Evolutionary conservation across 2,329 filamentous ascomycete genomes (phyloP).

Genomic region (Aplosporella prunicola): DNA sequence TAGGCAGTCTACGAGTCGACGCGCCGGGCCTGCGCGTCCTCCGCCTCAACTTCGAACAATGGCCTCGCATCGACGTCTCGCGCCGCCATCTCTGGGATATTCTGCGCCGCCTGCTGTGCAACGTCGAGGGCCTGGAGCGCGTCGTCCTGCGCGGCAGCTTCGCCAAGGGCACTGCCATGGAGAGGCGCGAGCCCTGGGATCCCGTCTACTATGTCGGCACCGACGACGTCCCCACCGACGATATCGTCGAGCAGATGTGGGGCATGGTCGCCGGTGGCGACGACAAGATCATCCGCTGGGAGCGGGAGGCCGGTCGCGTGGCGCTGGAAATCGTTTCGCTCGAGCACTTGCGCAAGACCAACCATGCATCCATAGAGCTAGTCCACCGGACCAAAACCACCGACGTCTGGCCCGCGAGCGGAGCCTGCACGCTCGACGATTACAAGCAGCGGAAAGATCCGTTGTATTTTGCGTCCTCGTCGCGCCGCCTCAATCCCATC

Average conservation of each 20-base stretch:
- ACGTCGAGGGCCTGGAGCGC: slow-evolving; percentile 22
- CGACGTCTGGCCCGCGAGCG: slow-evolving; percentile 23
- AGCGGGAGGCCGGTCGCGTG: slow-evolving; percentile 18
- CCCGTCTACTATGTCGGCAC: slow-evolving; percentile 28
- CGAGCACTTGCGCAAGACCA: slow-evolving; percentile 15
- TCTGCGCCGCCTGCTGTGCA: slow-evolving; percentile 20
- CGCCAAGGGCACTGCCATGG: slow-evolving; percentile 24
- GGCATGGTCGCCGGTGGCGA: slow-evolving; percentile 14
- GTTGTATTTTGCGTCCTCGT: not conserved
- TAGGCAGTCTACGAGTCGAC: slow-evolving; percentile 20
- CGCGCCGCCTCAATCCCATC: slow-evolving; percentile 36
- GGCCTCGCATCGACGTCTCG: slow-evolving; percentile 23
- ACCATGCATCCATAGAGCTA: slow-evolving; percentile 8
- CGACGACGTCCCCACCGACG: slow-evolving; percentile 25
- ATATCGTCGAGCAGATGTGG: slow-evolving; percentile 27
- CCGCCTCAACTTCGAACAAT: slow-evolving; percentile 26
- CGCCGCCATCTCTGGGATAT: slow-evolving; percentile 25
- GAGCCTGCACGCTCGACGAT: slow-evolving; percentile 20
- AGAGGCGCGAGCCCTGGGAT: slow-evolving; percentile 25
- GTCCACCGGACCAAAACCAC: slow-evolving; percentile 11
- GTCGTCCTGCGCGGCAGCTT: slow-evolving; percentile 23
- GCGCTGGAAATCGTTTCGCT: slow-evolving; percentile 23
- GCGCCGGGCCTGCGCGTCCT: slow-evolving; percentile 24
- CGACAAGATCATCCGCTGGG: slow-evolving; percentile 24
- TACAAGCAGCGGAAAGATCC: slow-evolving; percentile 20